phyloP scores from a whole-genome alignment of 176 grass and related monocot species.

The Pontederia paniculata region DNA sequence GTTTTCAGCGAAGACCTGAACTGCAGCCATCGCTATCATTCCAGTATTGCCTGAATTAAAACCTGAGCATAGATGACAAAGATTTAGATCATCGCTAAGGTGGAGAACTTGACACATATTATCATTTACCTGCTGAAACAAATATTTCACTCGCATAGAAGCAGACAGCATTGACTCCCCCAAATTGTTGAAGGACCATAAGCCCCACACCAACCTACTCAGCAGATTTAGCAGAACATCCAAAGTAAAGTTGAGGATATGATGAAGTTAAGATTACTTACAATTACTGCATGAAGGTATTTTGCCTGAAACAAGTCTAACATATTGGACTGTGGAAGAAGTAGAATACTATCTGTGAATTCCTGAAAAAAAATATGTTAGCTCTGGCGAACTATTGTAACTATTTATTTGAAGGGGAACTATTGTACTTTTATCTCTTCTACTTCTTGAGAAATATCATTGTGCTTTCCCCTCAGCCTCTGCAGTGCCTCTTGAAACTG shows the following conservation, averaged over 20 bases:
- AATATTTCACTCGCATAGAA: slow-evolving; percentile 64
- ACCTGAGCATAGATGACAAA: slow-evolving; percentile 31
- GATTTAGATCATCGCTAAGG: no score
- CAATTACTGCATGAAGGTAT: slow-evolving; percentile 47
- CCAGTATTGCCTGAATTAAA: slow-evolving; percentile 51
- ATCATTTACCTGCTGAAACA: slow-evolving; percentile 49
- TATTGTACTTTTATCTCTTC: no score
- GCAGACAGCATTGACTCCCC: slow-evolving; percentile 58
- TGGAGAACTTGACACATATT: no score
- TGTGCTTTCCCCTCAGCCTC: no score
- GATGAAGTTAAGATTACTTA: slow-evolving; percentile 26
- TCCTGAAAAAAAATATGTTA: no score
- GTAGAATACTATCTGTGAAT: slow-evolving; percentile 37
- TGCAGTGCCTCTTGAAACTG: no score
- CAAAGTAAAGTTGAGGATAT: not conserved
- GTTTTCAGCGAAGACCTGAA: slow-evolving; percentile 71
- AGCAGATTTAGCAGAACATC: not conserved
- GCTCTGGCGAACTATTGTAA: no score
- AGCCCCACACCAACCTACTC: slow-evolving; percentile 51
- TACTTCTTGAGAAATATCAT: no score
- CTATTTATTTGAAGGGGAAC: no score
- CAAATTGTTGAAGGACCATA: slow-evolving; percentile 61
- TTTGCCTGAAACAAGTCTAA: slow-evolving; percentile 44
- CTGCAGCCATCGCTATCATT: slow-evolving; percentile 46
- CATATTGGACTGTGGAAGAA: slow-evolving; percentile 34